Conservation (phyloP, 371 early-diverging fungal genomes). For the Haplosporangium sp. region DNA sequence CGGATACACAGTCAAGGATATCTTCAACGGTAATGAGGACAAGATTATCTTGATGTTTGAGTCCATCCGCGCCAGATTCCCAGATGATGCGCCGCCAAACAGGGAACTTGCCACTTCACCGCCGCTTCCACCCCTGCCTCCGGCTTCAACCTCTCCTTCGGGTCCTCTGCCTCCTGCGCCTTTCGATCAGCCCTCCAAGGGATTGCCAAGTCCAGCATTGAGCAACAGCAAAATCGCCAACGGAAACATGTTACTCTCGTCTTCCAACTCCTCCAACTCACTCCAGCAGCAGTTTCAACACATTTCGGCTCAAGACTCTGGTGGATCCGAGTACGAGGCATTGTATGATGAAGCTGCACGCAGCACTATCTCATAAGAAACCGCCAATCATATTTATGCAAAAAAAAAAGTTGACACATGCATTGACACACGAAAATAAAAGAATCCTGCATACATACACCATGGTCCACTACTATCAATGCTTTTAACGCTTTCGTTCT, state of each 20-base stretch:
- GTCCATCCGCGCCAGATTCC: constrained; percentile 56
- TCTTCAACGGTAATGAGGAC: constrained; percentile 67
- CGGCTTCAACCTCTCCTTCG: constrained; percentile 8
- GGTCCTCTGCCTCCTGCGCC: neutral
- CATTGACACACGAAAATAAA: neutral
- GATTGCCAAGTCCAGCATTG: constrained; percentile 9
- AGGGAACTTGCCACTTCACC: neutral
- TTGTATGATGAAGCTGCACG: constrained; percentile 55
- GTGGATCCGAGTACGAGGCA: constrained; percentile 46
- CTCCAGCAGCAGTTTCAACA: constrained; percentile 7
- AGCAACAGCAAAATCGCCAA: constrained; percentile 9
- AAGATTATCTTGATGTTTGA: constrained; percentile 68
- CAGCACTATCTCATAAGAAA: constrained; percentile 40
- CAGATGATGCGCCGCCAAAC: constrained; percentile 18
- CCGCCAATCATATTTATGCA: neutral
- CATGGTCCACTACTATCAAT: too few relatives aligned
- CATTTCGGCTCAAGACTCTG: constrained; percentile 21
- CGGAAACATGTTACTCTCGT: constrained; percentile 1
- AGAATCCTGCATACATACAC: too few relatives aligned
- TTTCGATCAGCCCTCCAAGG: neutral
- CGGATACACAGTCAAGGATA: constrained; percentile 67
- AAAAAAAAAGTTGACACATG: neutral
- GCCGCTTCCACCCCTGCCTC: constrained; percentile 15
- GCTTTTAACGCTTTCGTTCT: too few relatives aligned
- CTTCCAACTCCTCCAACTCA: neutral